Evolutionary conservation across 495 filamentous ascomycete species (phyloP).

Genomic region (Collariella sp.): DNA sequence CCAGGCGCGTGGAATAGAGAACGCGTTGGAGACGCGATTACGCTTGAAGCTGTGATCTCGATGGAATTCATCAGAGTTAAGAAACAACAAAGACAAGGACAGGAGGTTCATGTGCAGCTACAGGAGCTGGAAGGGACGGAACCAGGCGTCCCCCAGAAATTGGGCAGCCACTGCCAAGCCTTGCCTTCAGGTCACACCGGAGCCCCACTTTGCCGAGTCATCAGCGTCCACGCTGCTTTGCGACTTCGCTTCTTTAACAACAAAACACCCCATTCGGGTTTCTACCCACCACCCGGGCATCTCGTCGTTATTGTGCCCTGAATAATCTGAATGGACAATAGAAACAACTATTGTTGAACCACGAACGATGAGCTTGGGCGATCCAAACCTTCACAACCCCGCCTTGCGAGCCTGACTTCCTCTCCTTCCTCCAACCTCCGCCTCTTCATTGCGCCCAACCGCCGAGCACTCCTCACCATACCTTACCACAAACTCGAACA

Average conservation of each 20-base stretch:
- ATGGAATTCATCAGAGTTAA: too few species aligned
- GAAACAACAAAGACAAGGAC: too few species aligned
- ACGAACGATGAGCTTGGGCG: background rate
- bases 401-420: background rate
- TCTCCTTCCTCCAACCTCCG: background rate
- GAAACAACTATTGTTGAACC: background rate
- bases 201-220: constrained; percentile 8
- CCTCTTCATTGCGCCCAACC: background rate
- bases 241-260: background rate
- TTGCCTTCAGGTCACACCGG: constrained; percentile 9
- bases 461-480: background rate
- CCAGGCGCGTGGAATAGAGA: too few species aligned
- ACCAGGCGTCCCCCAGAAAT: background rate
- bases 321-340: background rate
- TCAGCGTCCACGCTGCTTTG: background rate
- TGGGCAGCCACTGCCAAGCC: background rate
- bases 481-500: background rate
- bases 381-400: background rate
- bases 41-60: too few species aligned
- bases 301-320: background rate
- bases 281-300: background rate
- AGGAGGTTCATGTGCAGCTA: too few species aligned
- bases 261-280: background rate
- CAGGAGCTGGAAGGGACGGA: too few species aligned
- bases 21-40: too few species aligned